phyloP scores from a whole-genome alignment of 164 flowering plant species.

The Berberis thunbergii region DNA sequence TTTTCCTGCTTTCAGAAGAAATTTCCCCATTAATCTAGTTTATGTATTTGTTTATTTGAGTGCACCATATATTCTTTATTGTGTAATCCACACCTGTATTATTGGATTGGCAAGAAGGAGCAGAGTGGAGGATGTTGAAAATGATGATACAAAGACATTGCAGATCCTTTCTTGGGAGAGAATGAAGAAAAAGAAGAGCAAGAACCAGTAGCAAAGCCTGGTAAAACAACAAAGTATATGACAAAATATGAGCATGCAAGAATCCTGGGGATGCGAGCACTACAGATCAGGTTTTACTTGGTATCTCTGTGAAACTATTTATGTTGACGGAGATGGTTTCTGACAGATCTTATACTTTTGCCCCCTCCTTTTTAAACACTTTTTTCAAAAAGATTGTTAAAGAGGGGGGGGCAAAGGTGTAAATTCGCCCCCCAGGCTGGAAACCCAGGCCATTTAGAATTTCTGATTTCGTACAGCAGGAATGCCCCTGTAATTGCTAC shows the following conservation, averaged over 20 bases:
- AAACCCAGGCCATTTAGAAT: no score
- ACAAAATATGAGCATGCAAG: slow-evolving; percentile 62
- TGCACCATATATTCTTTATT: no score
- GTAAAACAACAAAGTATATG: slow-evolving; percentile 58
- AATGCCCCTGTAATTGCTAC: slow-evolving; percentile 73
- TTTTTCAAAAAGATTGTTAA: no score
- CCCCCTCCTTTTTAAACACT: no score
- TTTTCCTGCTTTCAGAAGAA: not conserved
- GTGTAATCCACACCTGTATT: no score
- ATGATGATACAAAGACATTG: slow-evolving; percentile 28
- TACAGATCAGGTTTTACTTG: slow-evolving; percentile 44
- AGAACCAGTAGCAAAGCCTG: slow-evolving; percentile 22
- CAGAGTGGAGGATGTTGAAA: slow-evolving; percentile 37
- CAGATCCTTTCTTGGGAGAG: slow-evolving; percentile 32
- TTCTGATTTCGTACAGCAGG: slow-evolving; percentile 30
- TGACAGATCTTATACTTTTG: no score
- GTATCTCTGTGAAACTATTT: not conserved
- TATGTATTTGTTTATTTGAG: not conserved
- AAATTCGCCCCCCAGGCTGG: no score
- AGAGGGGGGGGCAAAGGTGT: no score
- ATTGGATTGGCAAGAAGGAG: slow-evolving; percentile 38
- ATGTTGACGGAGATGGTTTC: no score
- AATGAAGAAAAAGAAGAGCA: slow-evolving; percentile 33
- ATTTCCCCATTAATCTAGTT: not conserved
- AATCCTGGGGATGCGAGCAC: slow-evolving; percentile 56